These are phyloP conservation scores for Pulveroboletus frians DNA, from an alignment of 768 basidiomycete species.

Conservation along the genomic window DNA sequence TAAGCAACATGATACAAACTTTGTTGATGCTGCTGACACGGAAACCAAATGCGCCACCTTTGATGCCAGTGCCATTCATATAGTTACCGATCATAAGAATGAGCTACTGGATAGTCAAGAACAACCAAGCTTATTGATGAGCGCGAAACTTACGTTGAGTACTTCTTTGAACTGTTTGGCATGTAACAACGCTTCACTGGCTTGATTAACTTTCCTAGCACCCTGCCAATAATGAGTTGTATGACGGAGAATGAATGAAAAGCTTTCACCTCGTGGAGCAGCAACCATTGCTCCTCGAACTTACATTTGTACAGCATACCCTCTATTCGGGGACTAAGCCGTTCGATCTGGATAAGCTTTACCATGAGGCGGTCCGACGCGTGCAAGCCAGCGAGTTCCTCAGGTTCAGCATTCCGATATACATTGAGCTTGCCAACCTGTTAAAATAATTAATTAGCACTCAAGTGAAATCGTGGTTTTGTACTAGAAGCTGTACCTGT, in stretches of 20 bases:
- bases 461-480: not conserved
- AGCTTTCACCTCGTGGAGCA: constrained; percentile 70
- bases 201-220: constrained; percentile 74
- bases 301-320: constrained; percentile 92
- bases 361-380: constrained; percentile 96
- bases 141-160: constrained; percentile 57
- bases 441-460: not conserved
- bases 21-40: constrained; percentile 97
- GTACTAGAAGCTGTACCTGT: constrained; percentile 45
- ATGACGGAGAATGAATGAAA: not conserved
- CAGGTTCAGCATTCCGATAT: constrained; percentile 79
- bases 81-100: constrained; percentile 96
- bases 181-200: constrained; percentile 70
- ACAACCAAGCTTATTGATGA: not conserved
- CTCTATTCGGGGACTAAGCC: constrained; percentile 80
- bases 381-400: constrained; percentile 85
- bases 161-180: constrained; percentile 90
- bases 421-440: constrained; percentile 87
- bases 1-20: constrained; percentile 36
- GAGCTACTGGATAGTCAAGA: constrained; percentile 42
- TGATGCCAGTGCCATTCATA: constrained; percentile 94
- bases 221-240: constrained; percentile 43
- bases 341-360: constrained; percentile 90
- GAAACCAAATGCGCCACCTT: constrained; percentile 97
- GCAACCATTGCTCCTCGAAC: constrained; percentile 79